A percentile compares a stretch with the other conserved stretches of the same genome.
Evolutionary conservation across 768 basidiomycete species (phyloP).

Genomic region (Pisolithus orientalis): DNA sequence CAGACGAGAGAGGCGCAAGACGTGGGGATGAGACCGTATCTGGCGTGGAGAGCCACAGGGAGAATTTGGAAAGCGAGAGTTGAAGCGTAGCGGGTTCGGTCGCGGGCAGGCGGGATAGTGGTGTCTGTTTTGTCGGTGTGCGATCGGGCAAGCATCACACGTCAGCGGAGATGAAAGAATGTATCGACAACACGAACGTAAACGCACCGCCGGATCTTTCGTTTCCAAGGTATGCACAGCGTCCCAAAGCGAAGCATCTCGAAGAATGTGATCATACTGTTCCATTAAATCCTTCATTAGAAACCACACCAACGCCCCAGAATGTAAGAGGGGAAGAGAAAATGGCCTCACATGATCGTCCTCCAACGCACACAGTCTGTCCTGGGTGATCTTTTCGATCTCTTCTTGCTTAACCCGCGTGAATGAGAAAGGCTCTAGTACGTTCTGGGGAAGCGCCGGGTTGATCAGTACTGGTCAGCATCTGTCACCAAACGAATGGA

Average conservation of each 20-base stretch:
- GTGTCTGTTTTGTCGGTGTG: slow-evolving; percentile 37
- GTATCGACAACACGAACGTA: not conserved
- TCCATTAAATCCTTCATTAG: not conserved
- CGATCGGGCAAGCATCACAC: no score
- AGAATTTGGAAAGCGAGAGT: slow-evolving; percentile 61
- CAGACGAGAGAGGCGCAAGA: slow-evolving; percentile 65
- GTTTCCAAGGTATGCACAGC: slow-evolving; percentile 8
- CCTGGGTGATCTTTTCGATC: slow-evolving; percentile 57
- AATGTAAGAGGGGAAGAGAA: no score
- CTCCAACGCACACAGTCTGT: slow-evolving; percentile 56
- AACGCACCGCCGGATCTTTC: no score
- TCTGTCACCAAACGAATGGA: no score
- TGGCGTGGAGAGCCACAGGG: slow-evolving; percentile 75
- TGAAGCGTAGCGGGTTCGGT: slow-evolving; percentile 62
- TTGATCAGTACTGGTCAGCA: not conserved
- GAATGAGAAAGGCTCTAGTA: slow-evolving; percentile 64
- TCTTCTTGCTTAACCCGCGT: slow-evolving; percentile 52
- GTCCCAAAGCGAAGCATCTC: slow-evolving; percentile 23
- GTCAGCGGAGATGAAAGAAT: not conserved
- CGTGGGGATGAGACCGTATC: slow-evolving; percentile 80
- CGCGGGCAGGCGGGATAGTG: slow-evolving; percentile 63
- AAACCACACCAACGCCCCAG: no score
- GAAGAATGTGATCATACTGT: slow-evolving; percentile 20
- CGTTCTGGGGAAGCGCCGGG: slow-evolving; percentile 34
- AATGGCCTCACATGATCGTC: slow-evolving; percentile 70